Percentiles rank a stretch among this genome's conserved stretches.
These are phyloP conservation scores for Dillenia turbinata DNA, from an alignment of 164 flowering plant genomes.

Conservation along the genomic window DNA sequence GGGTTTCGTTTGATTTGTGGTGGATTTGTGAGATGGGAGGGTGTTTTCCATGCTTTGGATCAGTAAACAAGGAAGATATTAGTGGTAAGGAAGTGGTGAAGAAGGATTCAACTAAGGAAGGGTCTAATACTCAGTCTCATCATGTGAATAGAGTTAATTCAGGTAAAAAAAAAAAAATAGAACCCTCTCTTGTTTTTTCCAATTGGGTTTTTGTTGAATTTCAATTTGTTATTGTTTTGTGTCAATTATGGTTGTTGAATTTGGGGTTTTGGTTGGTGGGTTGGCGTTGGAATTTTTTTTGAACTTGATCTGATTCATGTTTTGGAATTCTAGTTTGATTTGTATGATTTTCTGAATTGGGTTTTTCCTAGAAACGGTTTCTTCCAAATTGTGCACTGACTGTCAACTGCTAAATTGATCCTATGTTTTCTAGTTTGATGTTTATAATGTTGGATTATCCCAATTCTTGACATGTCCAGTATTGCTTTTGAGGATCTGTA, in stretches of 20 bases:
- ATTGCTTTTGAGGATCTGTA: too few species aligned
- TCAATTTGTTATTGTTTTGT: background rate
- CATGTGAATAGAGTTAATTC: constrained; percentile 18
- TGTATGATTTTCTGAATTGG: too few species aligned
- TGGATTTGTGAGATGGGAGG: constrained; percentile 50
- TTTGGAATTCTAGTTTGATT: too few species aligned
- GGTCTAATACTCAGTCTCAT: constrained; percentile 13
- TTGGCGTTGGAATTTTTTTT: constrained; percentile 13
- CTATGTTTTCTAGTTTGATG: too few species aligned
- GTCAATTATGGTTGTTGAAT: background rate
- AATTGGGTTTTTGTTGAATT: background rate
- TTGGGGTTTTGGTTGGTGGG: background rate
- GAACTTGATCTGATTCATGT: background rate
- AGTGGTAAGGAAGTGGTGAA: constrained; percentile 21
- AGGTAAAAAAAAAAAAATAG: constrained; percentile 10
- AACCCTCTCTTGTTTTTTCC: background rate
- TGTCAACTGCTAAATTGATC: too few species aligned
- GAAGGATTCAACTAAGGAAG: constrained; percentile 21
- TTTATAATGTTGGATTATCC: too few species aligned
- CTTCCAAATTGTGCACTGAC: too few species aligned
- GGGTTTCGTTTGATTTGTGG: constrained; percentile 21
- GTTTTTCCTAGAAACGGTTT: too few species aligned
- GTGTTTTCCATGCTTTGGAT: constrained; percentile 67
- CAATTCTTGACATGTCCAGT: too few species aligned
- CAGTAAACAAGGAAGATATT: constrained; percentile 38